Base-by-base conservation (phyloP, 202 grass and related monocot species). In the Setaria italica region DNA sequence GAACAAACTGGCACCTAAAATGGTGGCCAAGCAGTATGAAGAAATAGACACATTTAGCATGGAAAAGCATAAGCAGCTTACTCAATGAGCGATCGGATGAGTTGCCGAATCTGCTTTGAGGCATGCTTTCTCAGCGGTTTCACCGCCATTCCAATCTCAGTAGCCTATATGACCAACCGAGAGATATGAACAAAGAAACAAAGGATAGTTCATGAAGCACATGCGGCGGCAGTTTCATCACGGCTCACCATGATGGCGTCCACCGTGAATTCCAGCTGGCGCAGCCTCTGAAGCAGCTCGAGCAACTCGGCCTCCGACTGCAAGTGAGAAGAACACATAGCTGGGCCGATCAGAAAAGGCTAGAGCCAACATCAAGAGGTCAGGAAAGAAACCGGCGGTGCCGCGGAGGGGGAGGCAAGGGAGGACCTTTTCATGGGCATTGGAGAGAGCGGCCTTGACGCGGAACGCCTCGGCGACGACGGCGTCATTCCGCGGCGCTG, bases 81-180 rank as follows among this genome's bases (percentile, higher is more conserved):
- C 95, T 91, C 81, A 87, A 95, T 90, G 21, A 98, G 91, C 15
- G 90, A 89, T 57, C 86, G 86, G 15, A 85, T 85, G 3, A 98
- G 90, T 11, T 95, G 91, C 16, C 90, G 81, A 75, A 98, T 91
- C 82, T 87, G 88, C 65, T 98, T 95, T 0, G 93, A 98, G 45
- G 64, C 41, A 25, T 95, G 90, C 46, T 89, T 98, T 7, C 76
- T 57, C 19, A 98, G 78, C 19, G 66, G 78, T 39, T 85, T 91
- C 21, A 98, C 91, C 3, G 91, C 93, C 58, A 64, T 95, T 16
- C 91, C 93, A 79, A 95, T 98, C 80, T 92, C 91, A 62, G 96
- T 98, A 54, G 87, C 88, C 96, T 95, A 84, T 32, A 80, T 12
- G 62, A 79, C 4, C 50, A 89, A 86, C 71, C 2, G 7, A 71